These are phyloP conservation scores for Vitis amurensis DNA, from an alignment of 164 flowering plant genomes.

Conservation along the genomic window DNA sequence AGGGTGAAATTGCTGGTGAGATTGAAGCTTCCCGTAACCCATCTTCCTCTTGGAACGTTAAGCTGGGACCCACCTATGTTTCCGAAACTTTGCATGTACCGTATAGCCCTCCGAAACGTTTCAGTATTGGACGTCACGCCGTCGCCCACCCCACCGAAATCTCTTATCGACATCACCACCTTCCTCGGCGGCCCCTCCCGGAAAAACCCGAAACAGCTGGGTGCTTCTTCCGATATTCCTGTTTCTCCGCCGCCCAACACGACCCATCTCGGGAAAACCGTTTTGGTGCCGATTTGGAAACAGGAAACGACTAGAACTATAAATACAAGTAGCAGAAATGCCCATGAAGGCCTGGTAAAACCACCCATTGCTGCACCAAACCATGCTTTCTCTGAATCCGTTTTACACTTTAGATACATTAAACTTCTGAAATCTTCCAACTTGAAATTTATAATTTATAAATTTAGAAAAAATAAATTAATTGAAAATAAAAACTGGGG, in stretches of 20 bases:
- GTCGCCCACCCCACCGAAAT: conserved; percentile 94
- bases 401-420: neutral
- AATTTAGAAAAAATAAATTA: too few relatives aligned
- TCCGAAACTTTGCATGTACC: conserved; percentile 39
- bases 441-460: too few relatives aligned
- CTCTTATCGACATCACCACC: conserved; percentile 55
- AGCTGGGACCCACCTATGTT: conserved; percentile 71
- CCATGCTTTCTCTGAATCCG: conserved; percentile 35
- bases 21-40: conserved; percentile 91
- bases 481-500: too few relatives aligned
- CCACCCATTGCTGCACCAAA: conserved; percentile 10
- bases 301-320: conserved; percentile 37
- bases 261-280: conserved; percentile 25
- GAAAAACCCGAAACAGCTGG: conserved; percentile 50
- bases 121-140: conserved; percentile 79
- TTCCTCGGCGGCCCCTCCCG: conserved; percentile 26
- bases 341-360: conserved; percentile 39
- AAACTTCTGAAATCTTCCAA: too few relatives aligned
- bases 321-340: conserved; percentile 28
- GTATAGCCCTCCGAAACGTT: conserved; percentile 68
- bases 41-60: conserved; percentile 71
- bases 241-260: neutral
- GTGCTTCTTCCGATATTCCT: neutral
- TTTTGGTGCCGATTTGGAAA: conserved; percentile 31
- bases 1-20: conserved; percentile 94